These are phyloP conservation scores for Alternaria metachromatica DNA, from an alignment of 2,329 filamentous ascomycete genomes.

Conservation along the genomic window DNA sequence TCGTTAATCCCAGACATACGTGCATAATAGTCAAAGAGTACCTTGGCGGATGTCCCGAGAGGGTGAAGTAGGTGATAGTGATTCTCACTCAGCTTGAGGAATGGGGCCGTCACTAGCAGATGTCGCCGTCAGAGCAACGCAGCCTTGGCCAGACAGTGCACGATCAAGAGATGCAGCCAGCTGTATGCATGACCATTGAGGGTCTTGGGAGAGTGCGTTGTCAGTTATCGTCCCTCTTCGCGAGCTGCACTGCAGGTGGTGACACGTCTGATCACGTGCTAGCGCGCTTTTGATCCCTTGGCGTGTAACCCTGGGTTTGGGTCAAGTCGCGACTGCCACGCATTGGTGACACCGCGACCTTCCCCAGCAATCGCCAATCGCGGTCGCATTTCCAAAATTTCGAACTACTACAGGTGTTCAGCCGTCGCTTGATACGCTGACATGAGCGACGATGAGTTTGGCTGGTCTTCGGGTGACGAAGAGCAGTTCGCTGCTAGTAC, in stretches of 20 bases:
- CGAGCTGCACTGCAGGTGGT: background rate
- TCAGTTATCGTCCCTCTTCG: background rate
- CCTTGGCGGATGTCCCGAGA: background rate
- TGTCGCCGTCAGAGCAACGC: background rate
- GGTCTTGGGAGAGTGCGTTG: background rate
- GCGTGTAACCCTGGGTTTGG: background rate
- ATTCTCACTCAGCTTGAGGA: background rate
- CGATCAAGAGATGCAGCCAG: too few relatives aligned
- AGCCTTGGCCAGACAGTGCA: too few relatives aligned
- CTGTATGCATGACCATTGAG: background rate
- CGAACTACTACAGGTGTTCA: too few relatives aligned
- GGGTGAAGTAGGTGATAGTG: background rate
- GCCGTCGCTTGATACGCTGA: background rate
- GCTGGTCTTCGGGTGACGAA: slow-evolving; percentile 16
- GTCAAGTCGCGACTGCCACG: background rate
- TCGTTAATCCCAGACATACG: background rate
- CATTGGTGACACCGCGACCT: background rate
- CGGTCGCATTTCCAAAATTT: too few relatives aligned
- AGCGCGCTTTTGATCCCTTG: background rate
- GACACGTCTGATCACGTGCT: background rate
- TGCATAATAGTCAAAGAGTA: background rate
- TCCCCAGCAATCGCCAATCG: background rate
- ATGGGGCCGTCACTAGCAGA: background rate
- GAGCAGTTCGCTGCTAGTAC: slow-evolving; percentile 5
- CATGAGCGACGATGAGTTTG: slow-evolving; percentile 22